phyloP scores from a whole-genome alignment of 1,284 basidiomycete genomes.

The Rhodotorula sp. region DNA sequence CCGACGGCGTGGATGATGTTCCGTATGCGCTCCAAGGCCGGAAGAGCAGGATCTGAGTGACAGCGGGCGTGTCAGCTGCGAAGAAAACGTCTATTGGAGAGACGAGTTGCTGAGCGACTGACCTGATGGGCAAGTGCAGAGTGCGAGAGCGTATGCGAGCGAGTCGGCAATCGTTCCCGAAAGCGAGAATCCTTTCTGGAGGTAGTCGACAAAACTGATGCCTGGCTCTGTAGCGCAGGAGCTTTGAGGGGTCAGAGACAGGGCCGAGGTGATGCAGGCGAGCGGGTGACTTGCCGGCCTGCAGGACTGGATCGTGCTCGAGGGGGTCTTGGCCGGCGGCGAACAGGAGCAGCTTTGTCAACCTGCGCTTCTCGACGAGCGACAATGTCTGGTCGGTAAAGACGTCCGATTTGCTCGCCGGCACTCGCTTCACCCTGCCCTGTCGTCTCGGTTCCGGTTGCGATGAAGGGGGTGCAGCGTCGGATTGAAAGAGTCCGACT shows the following conservation, averaged over 20 bases:
- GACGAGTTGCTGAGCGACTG: not conserved
- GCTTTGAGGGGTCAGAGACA: not conserved
- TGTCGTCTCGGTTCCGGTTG: not conserved
- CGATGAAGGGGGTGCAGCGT: constrained; percentile 13
- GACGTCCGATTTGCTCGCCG: constrained; percentile 87
- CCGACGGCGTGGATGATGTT: constrained; percentile 76
- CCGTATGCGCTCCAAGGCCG: constrained; percentile 65
- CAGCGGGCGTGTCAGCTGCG: not conserved
- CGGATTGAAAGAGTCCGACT: constrained; percentile 56
- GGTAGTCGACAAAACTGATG: constrained; percentile 43
- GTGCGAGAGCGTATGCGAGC: constrained; percentile 45
- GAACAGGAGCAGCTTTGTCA: constrained; percentile 90
- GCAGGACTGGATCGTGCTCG: constrained; percentile 55
- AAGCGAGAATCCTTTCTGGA: constrained; percentile 27
- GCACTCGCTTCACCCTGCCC: constrained; percentile 58
- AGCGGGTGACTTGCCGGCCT: constrained; percentile 7
- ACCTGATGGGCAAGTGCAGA: constrained; percentile 44
- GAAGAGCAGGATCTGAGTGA: constrained; percentile 39
- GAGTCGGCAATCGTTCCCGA: constrained; percentile 18
- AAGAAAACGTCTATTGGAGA: not conserved
- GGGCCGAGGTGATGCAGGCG: too few relatives aligned
- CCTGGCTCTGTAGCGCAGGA: constrained; percentile 58
- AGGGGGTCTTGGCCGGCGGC: constrained; percentile 64
- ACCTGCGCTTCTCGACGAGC: constrained; percentile 78
- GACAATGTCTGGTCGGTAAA: constrained; percentile 79